Evolutionary conservation across 139 green algal species (phyloP).

Genomic region (Microglena sp.): DNA sequence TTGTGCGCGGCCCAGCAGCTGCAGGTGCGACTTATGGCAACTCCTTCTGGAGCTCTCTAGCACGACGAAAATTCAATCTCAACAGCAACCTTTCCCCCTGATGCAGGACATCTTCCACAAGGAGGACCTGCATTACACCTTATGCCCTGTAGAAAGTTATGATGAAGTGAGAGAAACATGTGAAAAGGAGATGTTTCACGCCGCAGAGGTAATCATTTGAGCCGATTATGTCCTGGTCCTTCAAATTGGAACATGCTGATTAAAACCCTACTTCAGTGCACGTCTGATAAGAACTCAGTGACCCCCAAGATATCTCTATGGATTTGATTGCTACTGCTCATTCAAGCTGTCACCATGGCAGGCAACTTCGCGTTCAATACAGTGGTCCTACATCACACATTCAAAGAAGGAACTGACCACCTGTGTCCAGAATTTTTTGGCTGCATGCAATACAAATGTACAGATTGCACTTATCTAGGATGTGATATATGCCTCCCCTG

Average conservation of each 20-base stretch:
- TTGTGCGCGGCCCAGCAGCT: slow-evolving; percentile 56
- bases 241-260: background rate
- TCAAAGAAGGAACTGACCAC: too few relatives aligned
- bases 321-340: background rate
- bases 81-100: background rate
- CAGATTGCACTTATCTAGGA: background rate
- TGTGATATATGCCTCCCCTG: background rate
- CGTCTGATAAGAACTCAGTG: background rate
- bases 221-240: too few relatives aligned
- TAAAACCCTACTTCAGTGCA: background rate
- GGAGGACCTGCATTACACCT: slow-evolving; percentile 23
- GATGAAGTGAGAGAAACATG: slow-evolving; percentile 29
- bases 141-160: slow-evolving; percentile 44
- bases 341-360: background rate
- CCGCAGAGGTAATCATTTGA: slow-evolving; percentile 8
- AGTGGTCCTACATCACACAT: too few relatives aligned
- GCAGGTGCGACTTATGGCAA: slow-evolving; percentile 28
- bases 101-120: slow-evolving; percentile 28
- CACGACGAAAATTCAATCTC: background rate
- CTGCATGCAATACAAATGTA: background rate
- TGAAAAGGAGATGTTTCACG: slow-evolving; percentile 3
- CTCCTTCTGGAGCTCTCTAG: background rate
- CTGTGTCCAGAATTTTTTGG: too few relatives aligned
- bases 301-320: background rate
- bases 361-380: too few relatives aligned